phyloP scores from a whole-genome alignment of 306 rosid species.

The Medicago arabica region DNA sequence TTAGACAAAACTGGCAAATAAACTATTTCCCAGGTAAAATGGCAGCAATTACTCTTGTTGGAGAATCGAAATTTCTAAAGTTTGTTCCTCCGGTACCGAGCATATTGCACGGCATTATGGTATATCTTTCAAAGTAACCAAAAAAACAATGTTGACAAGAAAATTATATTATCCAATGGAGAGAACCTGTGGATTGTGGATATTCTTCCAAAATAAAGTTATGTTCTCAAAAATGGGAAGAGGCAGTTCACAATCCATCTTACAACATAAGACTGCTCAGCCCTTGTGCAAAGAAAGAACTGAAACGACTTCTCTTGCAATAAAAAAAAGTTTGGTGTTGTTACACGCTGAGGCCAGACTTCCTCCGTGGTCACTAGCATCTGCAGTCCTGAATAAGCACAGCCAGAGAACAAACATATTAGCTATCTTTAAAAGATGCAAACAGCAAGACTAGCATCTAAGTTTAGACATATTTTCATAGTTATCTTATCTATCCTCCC shows the following conservation, averaged over 20 bases:
- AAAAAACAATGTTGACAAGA: neutral
- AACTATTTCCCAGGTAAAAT: neutral
- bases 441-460: slow-evolving; percentile 3
- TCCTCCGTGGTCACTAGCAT: neutral
- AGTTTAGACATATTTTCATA: neutral
- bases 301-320: slow-evolving; percentile 21
- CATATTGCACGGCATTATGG: neutral
- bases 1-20: neutral
- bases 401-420: slow-evolving; percentile 22
- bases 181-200: neutral
- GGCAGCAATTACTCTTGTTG: neutral
- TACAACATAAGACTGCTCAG: slow-evolving; percentile 10
- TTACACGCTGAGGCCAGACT: neutral
- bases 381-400: slow-evolving; percentile 32
- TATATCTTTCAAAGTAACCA: neutral
- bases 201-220: neutral
- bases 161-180: slow-evolving; percentile 2
- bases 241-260: slow-evolving; percentile 18
- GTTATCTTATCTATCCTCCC: slow-evolving; percentile 39
- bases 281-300: slow-evolving; percentile 32
- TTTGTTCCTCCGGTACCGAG: neutral
- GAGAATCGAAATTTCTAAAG: slow-evolving; percentile 8
- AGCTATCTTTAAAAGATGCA: slow-evolving; percentile 14
- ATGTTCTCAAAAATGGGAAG: neutral
- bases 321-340: neutral